phyloP scores from a whole-genome alignment of 169 alveolate species.

The Cryptosporidium bovis region DNA sequence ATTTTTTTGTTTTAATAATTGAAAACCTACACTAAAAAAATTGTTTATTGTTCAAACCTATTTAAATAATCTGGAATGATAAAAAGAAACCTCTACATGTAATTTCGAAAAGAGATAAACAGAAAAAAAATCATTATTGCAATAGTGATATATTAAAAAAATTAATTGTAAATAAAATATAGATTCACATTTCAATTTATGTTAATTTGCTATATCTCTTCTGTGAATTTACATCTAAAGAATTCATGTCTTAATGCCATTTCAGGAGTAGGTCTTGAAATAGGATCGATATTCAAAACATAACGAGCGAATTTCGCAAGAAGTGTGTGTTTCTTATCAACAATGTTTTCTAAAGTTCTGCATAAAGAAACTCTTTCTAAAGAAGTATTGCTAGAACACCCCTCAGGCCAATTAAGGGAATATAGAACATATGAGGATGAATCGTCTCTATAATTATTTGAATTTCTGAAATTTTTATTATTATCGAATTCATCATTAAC shows the following conservation, averaged over 20 bases:
- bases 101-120: too few species aligned
- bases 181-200: too few species aligned
- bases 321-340: slow-evolving; percentile 83
- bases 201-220: slow-evolving; percentile 14
- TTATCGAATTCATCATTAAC: not conserved
- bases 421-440: not conserved
- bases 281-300: slow-evolving; percentile 86
- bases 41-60: too few species aligned
- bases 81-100: too few species aligned
- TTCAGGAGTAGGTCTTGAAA: slow-evolving; percentile 86
- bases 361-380: slow-evolving; percentile 80
- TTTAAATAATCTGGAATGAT: too few species aligned
- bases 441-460: slow-evolving; percentile 6
- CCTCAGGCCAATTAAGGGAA: slow-evolving; percentile 86
- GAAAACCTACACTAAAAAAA: too few species aligned
- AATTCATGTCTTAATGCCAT: slow-evolving; percentile 88
- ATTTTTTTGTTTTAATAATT: too few species aligned
- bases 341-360: slow-evolving; percentile 80
- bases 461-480: not conserved
- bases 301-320: slow-evolving; percentile 87
- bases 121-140: too few species aligned
- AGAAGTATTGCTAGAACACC: slow-evolving; percentile 82
- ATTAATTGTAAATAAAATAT: too few species aligned
- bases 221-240: slow-evolving; percentile 75
- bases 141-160: too few species aligned